These are phyloP conservation scores for Laburnicola sp. DNA, from an alignment of 2,329 filamentous ascomycete species.

Conservation along the genomic window DNA sequence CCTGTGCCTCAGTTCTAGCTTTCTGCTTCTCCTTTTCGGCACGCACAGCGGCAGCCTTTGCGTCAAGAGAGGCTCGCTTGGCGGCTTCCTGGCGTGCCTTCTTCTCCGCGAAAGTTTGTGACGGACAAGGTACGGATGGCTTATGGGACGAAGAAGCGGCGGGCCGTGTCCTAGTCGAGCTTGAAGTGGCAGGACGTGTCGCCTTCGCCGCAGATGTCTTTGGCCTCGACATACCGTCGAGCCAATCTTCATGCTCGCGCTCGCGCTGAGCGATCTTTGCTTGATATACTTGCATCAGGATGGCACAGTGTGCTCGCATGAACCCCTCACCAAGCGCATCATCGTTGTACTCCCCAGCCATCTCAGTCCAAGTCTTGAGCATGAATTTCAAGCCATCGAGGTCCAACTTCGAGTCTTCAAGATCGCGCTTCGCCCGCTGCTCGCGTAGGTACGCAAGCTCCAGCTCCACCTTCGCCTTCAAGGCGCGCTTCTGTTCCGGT, in stretches of 20 bases:
- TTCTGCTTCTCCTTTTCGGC: conserved; percentile 15
- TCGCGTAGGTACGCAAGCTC: conserved; percentile 18
- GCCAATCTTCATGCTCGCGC: conserved; percentile 15
- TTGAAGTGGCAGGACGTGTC: neutral
- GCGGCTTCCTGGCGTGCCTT: conserved; percentile 13
- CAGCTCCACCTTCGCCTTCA: conserved; percentile 15
- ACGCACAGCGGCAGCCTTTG: conserved; percentile 16
- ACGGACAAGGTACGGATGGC: neutral
- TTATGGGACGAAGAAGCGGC: neutral
- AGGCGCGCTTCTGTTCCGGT: conserved; percentile 14
- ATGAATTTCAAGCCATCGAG: conserved; percentile 14
- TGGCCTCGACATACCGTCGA: conserved; percentile 13
- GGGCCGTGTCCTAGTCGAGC: neutral
- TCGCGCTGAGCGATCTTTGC: conserved; percentile 17
- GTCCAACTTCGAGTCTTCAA: conserved; percentile 12
- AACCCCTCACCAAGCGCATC: conserved; percentile 3
- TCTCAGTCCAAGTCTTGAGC: conserved; percentile 17
- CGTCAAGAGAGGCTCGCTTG: conserved; percentile 16
- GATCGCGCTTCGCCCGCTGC: conserved; percentile 15
- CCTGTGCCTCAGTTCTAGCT: conserved; percentile 8
- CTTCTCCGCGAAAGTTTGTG: conserved; percentile 10
- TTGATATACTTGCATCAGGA: conserved; percentile 20
- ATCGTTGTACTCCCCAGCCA: conserved; percentile 15
- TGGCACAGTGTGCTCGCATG: conserved; percentile 16
- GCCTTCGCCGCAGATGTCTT: conserved; percentile 3